Evolutionary conservation across 2,329 filamentous ascomycete genomes (phyloP), one percentile per base, ranked within the genome.

Genomic region (Penicillium sp.): DNA sequence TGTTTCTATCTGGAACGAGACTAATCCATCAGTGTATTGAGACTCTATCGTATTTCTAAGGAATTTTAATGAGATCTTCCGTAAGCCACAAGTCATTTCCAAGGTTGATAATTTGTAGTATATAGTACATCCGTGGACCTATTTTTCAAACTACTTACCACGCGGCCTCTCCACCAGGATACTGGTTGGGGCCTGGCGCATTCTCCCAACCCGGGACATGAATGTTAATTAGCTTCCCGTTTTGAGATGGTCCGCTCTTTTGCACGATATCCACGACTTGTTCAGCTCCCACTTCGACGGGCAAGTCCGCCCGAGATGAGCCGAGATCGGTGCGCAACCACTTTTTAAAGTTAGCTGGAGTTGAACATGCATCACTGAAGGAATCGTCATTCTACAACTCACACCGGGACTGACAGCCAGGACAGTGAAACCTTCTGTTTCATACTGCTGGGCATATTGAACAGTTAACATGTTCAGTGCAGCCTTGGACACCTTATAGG

Each of bases 211-310:
- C 76, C 0, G 71, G 63, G 5, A 78, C 71, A 54, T 68, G 65
- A 23, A 80, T 74, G 45, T 78, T 77, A 14, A 74, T 26, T 44
- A 84, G 87, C 60, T 78, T 84, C 13, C 80, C 80, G 60, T 73
- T 79, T 29, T 75, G 72, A 52, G 74, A 70, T 3, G 75, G 71
- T 0, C 69, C 76, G 9, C 72, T 63, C 25, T 53, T 67, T 16
- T 79, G 62, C 1, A 88, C 70, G 58, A 85, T 83, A 1, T 74
- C 70, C 37, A 76, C 61, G 4, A 76, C 67, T 1, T 70, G 72
- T 7, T 72, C 67, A 0, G 74, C 74, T 5, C 80, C 78, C 1
- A 69, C 64, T 21, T 76, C 72, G 2, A 77, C 69, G 0, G 72
- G 65, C 2, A 82, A 65, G 61, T 82, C 78, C 5, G 80, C 80